Percentiles rank a stretch among this genome's conserved stretches.
Evolutionary conservation across 73 alveolate genomes (phyloP).

Genomic region (Stentor roeselii): DNA sequence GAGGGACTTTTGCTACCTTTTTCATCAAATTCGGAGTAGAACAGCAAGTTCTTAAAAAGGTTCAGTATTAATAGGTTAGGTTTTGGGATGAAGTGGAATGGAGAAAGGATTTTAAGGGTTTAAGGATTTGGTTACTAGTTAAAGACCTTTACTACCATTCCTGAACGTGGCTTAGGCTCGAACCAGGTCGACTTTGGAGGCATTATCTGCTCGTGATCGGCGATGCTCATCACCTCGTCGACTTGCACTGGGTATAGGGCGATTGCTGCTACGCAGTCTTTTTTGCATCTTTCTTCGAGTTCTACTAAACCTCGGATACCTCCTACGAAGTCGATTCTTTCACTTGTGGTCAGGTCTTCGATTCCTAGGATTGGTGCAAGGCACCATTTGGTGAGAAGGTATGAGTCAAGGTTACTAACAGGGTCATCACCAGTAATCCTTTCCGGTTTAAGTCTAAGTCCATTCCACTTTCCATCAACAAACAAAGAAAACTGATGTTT

Average conservation of each 20-base stretch:
- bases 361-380: slow-evolving; percentile 26
- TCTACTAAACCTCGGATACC: slow-evolving; percentile 30
- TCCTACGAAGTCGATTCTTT: slow-evolving; percentile 33
- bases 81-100: too few relatives aligned
- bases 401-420: slow-evolving; percentile 42
- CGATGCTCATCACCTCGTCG: slow-evolving; percentile 31
- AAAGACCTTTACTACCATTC: slow-evolving; percentile 35
- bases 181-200: slow-evolving; percentile 38
- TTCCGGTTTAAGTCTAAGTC: slow-evolving; percentile 38
- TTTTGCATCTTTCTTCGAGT: neutral
- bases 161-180: slow-evolving; percentile 36
- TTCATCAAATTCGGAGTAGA: neutral
- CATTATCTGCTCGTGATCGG: slow-evolving; percentile 30
- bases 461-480: slow-evolving; percentile 47
- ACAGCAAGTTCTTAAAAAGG: too few relatives aligned
- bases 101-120: too few relatives aligned
- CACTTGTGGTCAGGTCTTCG: slow-evolving; percentile 30
- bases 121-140: too few relatives aligned
- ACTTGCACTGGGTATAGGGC: slow-evolving; percentile 30
- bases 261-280: slow-evolving; percentile 33
- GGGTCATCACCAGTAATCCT: slow-evolving; percentile 33
- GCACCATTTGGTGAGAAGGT: slow-evolving; percentile 26
- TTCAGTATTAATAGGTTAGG: too few relatives aligned
- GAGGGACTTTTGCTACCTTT: slow-evolving; percentile 18
- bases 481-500: slow-evolving; percentile 40